Base-by-base conservation (phyloP, 1,284 basidiomycete species). In the Malassezia furfur region DNA sequence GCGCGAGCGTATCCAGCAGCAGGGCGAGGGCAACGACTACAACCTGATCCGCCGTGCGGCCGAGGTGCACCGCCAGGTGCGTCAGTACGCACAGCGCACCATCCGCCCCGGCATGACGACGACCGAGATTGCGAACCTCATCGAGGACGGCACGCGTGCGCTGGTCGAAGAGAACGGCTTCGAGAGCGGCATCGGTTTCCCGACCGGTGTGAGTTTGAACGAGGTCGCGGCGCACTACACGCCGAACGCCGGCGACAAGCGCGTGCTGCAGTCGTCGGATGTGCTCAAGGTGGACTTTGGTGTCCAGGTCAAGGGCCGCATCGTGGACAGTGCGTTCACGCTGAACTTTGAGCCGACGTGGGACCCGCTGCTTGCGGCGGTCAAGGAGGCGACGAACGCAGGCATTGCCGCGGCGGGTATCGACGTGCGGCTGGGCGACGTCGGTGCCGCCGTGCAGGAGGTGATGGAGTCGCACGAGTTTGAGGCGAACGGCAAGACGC, bases 401-500 rank as follows among this genome's bases (percentile, higher is more conserved):
- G 89, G 90, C 91, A 81, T 74, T 43, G 52, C 54, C 32, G 61
- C 54, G 14, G 87, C 93, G 7, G 94, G 94, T 3, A 96, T 99
- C 67, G 94, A 98, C 70, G 88, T 88, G 1, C 83, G 91, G 43
- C 80, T 98, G 45, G 91, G 90, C 59, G 93, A 98, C 72, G 81
- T 99, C 36, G 94, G 85, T 7, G 91, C 84, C 0, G 82, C 83
- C 37, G 91, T 98, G 58, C 93, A 99, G 75, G 94, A 99, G 76
- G 91, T 91, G 3, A 98, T 99, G 94, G 91, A 96, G 75, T 90
- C 87, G 5, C 96, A 96, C 74, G 94, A 98, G 75, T 91, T 98
- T 17, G 89, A 91, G 70, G 83, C 91, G 19, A 80, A 84, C 30
- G 87, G 89, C 36, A 90, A 91, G 75, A 81, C 85, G 36, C 69